phyloP scores from a whole-genome alignment of 2,329 filamentous ascomycete species.

The Ceratocystis eucalypticola region DNA sequence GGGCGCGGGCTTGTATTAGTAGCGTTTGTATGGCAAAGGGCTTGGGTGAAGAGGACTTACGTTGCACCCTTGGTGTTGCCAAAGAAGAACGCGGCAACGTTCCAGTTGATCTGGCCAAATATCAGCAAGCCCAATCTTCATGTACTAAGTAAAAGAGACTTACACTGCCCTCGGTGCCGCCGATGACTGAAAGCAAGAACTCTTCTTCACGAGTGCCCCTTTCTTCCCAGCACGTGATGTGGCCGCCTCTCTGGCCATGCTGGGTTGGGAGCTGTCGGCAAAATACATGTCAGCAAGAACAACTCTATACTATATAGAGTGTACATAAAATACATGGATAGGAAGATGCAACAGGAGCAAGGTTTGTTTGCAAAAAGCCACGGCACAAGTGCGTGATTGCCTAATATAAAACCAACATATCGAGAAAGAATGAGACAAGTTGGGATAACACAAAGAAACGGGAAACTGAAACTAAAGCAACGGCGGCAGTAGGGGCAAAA shows the following conservation, averaged over 20 bases:
- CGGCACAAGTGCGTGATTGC: background rate
- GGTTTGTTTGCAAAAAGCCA: background rate
- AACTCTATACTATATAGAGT: background rate
- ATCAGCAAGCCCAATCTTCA: background rate
- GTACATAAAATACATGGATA: background rate
- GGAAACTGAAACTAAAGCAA: background rate
- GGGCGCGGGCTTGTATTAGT: background rate
- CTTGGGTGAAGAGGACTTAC: slow-evolving; percentile 36
- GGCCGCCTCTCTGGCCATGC: slow-evolving; percentile 14
- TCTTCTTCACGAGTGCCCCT: slow-evolving; percentile 17
- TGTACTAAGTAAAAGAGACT: background rate
- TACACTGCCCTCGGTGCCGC: slow-evolving; percentile 18
- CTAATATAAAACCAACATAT: background rate
- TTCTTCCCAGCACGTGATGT: slow-evolving; percentile 18
- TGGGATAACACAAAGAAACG: background rate
- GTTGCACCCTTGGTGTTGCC: slow-evolving; percentile 45
- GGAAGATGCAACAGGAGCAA: background rate
- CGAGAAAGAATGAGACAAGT: background rate
- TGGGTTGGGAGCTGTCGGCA: background rate
- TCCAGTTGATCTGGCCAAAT: slow-evolving; percentile 46
- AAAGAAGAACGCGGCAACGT: slow-evolving; percentile 22
- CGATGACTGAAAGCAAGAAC: slow-evolving; percentile 17
- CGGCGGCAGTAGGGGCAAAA: background rate
- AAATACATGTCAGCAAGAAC: background rate
- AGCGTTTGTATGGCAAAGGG: background rate